Base-by-base conservation (phyloP, 306 rosid genomes). In the Quercus glauca region DNA sequence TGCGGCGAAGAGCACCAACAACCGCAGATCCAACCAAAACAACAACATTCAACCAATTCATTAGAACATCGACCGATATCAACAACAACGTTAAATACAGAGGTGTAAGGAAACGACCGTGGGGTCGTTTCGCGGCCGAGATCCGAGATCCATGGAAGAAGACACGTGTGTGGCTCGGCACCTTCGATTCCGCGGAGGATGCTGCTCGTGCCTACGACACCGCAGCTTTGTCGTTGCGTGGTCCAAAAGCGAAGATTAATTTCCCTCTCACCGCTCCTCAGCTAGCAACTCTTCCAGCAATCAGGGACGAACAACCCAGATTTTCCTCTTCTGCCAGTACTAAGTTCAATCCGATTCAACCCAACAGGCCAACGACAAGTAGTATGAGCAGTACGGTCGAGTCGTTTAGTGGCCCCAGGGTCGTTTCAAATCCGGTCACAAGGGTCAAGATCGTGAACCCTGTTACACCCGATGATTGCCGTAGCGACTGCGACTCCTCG, bases 91-190 rank as follows among this genome's bases (percentile, higher is more conserved):
- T 85, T 74, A 83, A 92, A 33, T 94, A 83, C 85, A 85, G 97
- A 73, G 98, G 98, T 29, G 97, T 94, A 0, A 73, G 98, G 67
- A 94, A 94, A 91, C 91, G 98, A 0, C 98, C 97, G 1, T 91
- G 97, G 97, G 98, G 98, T 1, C 80, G 97, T 77, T 94, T 84
- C 87, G 98, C 97, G 0, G 98, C 98, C 5, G 98, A 94, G 88
- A 94, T 94, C 69, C 76, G 98, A 78, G 97, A 94, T 89, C 97
- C 98, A 2, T 91, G 88, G 94, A 94, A 86, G 79, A 94, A 91
- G 65, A 83, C 89, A 0, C 93, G 97, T 25, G 97, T 92, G 3
- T 94, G 98, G 98, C 91, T 94, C 11, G 98, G 98, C 3, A 94
- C 97, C 13, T 94, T 87, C 70, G 97, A 89, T 33, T 87, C 97